Evolutionary conservation across 1,284 basidiomycete genomes (phyloP), one percentile per base, ranked within the genome.

Genomic region (Waitea zeae): DNA sequence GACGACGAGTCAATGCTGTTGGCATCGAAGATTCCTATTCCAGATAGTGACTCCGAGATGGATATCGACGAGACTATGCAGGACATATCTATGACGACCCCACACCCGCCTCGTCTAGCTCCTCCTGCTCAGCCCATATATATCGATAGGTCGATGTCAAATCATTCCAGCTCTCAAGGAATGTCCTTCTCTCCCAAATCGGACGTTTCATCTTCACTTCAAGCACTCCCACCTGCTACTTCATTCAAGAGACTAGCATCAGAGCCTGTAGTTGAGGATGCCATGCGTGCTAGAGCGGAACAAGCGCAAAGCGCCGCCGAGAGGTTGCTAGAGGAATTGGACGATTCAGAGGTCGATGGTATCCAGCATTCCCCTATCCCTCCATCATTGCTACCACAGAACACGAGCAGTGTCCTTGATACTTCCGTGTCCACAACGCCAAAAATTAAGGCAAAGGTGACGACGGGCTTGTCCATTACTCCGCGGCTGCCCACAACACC

Each of bases 271-370:
- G 68, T 87, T 1, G 86, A 90, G 47, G 86, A 90, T 48, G 82
- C 78, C 20, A 56, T 88, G 42, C 69, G 75, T 31, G 83, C 82
- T 2, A 71, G 84, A 39, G 87, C 86, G 2, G 81, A 82, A 42
- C 87, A 90, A 49, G 88, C 86, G 0, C 77, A 88, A 47, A 86
- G 81, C 46, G 81, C 87, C 5, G 88, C 84, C 2, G 74, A 83
- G 48, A 66, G 79, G 38, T 56, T 90, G 27, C 52, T 88, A 32
- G n/a, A n/a, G n/a, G 83, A 87, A 49, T 60, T 87, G 15, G 76
- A 80, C 14, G 79, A 84, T 41, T 67, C 76, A 12, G 78, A 82
- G 35, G 71, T 70, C 20, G 73, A 77, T 34, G 58, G 50, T 28
- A 44, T 53, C 35, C 59, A 56, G 35, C 56, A 67, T 39, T 62